These are phyloP conservation scores for Pleurozium schreberi DNA, from an alignment of 225 moss, liverwort and hornwort genomes.

Conservation along the genomic window DNA sequence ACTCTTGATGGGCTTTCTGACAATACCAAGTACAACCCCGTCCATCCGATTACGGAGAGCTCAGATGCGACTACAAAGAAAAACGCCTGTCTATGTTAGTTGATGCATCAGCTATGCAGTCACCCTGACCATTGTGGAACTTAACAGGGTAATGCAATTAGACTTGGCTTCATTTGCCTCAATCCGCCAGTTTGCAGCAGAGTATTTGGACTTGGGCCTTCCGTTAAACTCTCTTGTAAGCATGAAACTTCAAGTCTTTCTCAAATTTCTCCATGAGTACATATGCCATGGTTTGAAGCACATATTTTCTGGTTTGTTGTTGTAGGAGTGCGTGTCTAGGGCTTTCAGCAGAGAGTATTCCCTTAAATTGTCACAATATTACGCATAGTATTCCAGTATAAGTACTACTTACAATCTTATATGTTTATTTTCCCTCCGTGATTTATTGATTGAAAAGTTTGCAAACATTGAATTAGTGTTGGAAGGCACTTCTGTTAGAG, in stretches of 20 bases:
- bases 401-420: not conserved
- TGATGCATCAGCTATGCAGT: not conserved
- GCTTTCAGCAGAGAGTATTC: not conserved
- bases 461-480: not conserved
- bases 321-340: not conserved
- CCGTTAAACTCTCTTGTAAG: slow-evolving; percentile 15
- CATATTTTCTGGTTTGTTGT: not conserved
- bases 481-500: not conserved
- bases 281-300: not conserved
- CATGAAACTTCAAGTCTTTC: not conserved
- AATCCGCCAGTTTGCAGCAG: slow-evolving; percentile 52
- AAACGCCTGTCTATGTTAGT: not conserved
- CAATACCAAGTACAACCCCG: not conserved
- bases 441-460: not conserved
- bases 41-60: not conserved
- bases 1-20: not conserved
- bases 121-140: not conserved
- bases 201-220: slow-evolving; percentile 41
- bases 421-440: not conserved
- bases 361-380: not conserved
- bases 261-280: not conserved
- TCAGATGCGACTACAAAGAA: not conserved
- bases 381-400: not conserved
- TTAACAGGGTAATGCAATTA: slow-evolving; percentile 35
- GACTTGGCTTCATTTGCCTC: slow-evolving; percentile 68